These are phyloP conservation scores for Wickerhamiella occidentalis DNA, from an alignment of 805 yeast genomes.

Conservation along the genomic window DNA sequence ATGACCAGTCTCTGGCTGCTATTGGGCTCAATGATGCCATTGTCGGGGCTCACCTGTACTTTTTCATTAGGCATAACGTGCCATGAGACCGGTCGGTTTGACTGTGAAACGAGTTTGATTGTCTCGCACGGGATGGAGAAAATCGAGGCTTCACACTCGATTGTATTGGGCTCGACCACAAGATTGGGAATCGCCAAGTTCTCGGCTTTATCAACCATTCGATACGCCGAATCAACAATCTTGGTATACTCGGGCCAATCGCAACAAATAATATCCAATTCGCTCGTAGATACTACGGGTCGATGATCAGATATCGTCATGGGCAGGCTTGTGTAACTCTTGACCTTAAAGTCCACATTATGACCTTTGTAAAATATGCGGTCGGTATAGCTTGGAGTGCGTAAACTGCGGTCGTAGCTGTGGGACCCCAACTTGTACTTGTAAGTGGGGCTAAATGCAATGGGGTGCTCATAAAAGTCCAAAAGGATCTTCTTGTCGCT, in stretches of 20 bases:
- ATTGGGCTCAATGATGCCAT: conserved; percentile 8
- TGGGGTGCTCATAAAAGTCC: conserved; percentile 38
- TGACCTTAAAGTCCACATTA: not conserved
- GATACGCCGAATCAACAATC: conserved; percentile 31
- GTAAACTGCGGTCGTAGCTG: conserved; percentile 17
- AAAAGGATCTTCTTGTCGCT: conserved; percentile 28
- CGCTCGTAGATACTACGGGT: conserved; percentile 38
- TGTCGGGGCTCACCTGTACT: conserved; percentile 8
- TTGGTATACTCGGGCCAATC: conserved; percentile 30
- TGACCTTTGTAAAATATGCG: conserved; percentile 36
- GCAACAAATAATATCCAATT: conserved; percentile 27
- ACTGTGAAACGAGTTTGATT: not conserved
- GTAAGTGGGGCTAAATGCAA: conserved; percentile 45
- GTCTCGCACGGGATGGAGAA: conserved; percentile 14
- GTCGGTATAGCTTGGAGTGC: conserved; percentile 51
- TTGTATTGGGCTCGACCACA: conserved; percentile 29
- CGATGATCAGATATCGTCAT: conserved; percentile 39
- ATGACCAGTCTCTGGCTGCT: conserved; percentile 7
- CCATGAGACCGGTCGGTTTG: conserved; percentile 10
- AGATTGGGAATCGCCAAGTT: conserved; percentile 35
- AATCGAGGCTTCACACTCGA: conserved; percentile 23
- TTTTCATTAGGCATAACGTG: not conserved
- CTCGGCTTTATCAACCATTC: conserved; percentile 34
- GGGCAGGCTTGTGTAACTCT: conserved; percentile 2
- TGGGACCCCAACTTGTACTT: conserved; percentile 30